Evolutionary conservation across 2,329 filamentous ascomycete species (phyloP).

Genomic region (Fusarium haematococcum): DNA sequence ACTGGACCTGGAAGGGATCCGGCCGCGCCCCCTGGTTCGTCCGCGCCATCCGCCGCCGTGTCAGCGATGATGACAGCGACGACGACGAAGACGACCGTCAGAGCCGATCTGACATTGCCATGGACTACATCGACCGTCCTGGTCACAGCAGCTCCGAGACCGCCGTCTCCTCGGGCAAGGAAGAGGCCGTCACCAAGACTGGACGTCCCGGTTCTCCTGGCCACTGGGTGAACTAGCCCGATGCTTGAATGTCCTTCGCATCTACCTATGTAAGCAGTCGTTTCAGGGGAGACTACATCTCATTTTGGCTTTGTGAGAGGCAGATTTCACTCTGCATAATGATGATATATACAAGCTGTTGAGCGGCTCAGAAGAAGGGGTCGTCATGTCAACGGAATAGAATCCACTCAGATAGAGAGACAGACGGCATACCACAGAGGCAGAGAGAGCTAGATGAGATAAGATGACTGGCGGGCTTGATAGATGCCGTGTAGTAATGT

Average conservation of each 20-base stretch:
- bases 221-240: constrained; percentile 27
- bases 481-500: constrained; percentile 31
- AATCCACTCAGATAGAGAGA: not conserved
- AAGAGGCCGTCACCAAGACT: constrained; percentile 19
- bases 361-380: not conserved
- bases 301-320: constrained; percentile 28
- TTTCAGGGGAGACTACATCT: constrained; percentile 8
- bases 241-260: not conserved
- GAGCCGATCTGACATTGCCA: constrained; percentile 16
- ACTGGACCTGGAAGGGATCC: constrained; percentile 65
- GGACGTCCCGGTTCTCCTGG: constrained; percentile 33
- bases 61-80: not conserved
- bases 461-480: not conserved
- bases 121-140: constrained; percentile 20
- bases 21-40: constrained; percentile 63
- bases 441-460: constrained; percentile 6
- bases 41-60: constrained; percentile 48
- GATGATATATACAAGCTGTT: not conserved
- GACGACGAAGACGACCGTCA: constrained; percentile 24
- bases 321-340: constrained; percentile 14
- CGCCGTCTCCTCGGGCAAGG: constrained; percentile 41
- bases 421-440: not conserved
- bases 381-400: not conserved
- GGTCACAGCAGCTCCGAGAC: constrained; percentile 31
- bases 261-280: constrained; percentile 19